Base-by-base conservation (phyloP, 1,139 yeast genomes). In the Zhuliangozyma parablackwelliae region DNA sequence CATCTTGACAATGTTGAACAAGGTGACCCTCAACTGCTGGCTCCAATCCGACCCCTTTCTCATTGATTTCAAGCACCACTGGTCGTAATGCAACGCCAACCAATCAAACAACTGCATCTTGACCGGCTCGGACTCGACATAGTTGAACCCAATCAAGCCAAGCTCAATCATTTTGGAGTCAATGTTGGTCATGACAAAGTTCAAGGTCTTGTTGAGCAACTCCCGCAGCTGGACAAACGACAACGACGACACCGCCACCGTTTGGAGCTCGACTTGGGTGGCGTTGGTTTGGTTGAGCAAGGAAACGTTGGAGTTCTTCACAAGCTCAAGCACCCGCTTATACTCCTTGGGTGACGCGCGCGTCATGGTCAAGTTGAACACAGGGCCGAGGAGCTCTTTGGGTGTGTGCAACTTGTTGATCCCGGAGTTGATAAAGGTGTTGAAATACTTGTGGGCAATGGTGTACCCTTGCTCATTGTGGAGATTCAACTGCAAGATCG, bases 121-220 rank as follows among this genome's bases (percentile, higher is more conserved):
- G 10, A 43, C 41, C 36, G 57, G 57, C 2, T 33, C 25, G 7
- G 30, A 26, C 21, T 40, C 29, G 3, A 24, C 16, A 21, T 34
- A 34, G 10, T 42, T 26, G 45, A 76, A 63, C 3, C 87, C 87
- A 31, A 78, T 51, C 11, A 81, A 56, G 0, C 75, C 78, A 37
- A 73, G 52, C 49, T 79, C 87, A 31, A 79, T 70, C 50, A 75
- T 57, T 31, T 65, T 65, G 5, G 75, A 63, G 44, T 77, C 82
- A 38, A 78, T 70, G 49, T 80, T 80, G 32, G 74, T 71, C 44
- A 61, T 55, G 10, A 80, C 72, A 48, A 74, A 80, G 43, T 78
- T 78, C 42, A 80, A 61, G 0, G 79, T 66, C 50, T 78, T 76
- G 31, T 60, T 58, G 16, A 75, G 61, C 38, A 80, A 54, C n/a